Conservation (phyloP, 139 green algal species). For the Coelastrella sp. region DNA sequence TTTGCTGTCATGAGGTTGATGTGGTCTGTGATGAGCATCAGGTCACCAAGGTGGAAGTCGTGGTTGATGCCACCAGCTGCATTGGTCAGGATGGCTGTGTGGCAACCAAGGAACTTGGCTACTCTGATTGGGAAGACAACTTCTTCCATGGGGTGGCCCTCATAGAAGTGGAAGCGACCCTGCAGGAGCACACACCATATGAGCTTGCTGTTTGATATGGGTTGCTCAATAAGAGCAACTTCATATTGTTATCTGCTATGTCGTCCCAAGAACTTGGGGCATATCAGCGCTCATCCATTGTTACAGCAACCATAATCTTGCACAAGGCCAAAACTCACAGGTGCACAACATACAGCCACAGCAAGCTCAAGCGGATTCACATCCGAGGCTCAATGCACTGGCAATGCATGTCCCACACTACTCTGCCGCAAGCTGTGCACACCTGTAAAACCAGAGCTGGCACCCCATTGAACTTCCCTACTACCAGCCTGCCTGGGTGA, state of each 20-base stretch:
- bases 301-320: no score
- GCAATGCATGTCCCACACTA: no score
- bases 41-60: constrained; percentile 42
- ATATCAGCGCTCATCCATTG: no score
- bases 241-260: no score
- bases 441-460: constrained; percentile 49
- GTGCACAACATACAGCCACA: no score
- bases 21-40: constrained; percentile 53
- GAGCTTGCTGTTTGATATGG: background rate
- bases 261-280: no score
- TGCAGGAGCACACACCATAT: background rate
- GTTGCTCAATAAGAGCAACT: no score
- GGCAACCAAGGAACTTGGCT: constrained; percentile 41
- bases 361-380: no score
- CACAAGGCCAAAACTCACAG: no score
- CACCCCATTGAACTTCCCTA: constrained; percentile 35
- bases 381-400: no score
- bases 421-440: no score
- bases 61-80: constrained; percentile 52
- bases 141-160: constrained; percentile 51
- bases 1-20: constrained; percentile 52
- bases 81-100: constrained; percentile 48
- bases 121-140: constrained; percentile 49
- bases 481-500: constrained; percentile 46
- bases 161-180: constrained; percentile 54